Base-by-base conservation (phyloP, 306 rosid species). In the Geum urbanum region DNA sequence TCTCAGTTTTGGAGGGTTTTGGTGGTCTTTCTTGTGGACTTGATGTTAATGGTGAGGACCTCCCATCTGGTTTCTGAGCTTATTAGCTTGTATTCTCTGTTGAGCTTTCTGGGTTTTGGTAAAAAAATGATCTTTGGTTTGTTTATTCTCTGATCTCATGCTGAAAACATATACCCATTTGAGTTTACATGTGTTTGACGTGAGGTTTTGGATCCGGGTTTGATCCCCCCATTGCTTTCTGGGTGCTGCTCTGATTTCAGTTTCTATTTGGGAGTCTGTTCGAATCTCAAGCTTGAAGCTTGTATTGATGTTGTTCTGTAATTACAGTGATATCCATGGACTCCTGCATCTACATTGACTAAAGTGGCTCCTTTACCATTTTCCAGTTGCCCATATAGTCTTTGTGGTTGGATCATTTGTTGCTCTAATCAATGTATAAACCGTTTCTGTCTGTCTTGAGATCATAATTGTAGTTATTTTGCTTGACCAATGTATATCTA, bases 111-210 rank as follows among this genome's bases (percentile, higher is more conserved):
- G 73, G 73, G 78, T 39, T 49, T 20, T 74, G 35, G 37, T 37
- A 53, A n/a, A 70, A 39, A 20, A 32, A 44, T 70, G 24, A 27
- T 66, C 51, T 62, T 60, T 37, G 39, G 22, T 50, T 15, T 20
- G 37, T 48, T 51, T 49, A 72, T 43, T 41, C 24, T 64, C 54
- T 77, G 76, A 63, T 77, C 72, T 71, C 41, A 14, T 63, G n/a
- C 35, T 35, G 46, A 71, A 32, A 53, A 50, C 37, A 2, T 13
- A 5, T 69, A 40, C 73, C 41, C 41, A 19, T 54, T 69, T 54
- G 63, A 54, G 53, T 40, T 44, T 60, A 8, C 27, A 14, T 50
- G 50, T 48, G 50, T 22, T 61, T 62, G 50, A 39, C 12, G 49
- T 49, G 5, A 56, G 52, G 22, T 46, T 41, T 20, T 56, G 55